Base-by-base conservation (phyloP, 1,139 yeast species). In the Magnusiomyces ingens region DNA sequence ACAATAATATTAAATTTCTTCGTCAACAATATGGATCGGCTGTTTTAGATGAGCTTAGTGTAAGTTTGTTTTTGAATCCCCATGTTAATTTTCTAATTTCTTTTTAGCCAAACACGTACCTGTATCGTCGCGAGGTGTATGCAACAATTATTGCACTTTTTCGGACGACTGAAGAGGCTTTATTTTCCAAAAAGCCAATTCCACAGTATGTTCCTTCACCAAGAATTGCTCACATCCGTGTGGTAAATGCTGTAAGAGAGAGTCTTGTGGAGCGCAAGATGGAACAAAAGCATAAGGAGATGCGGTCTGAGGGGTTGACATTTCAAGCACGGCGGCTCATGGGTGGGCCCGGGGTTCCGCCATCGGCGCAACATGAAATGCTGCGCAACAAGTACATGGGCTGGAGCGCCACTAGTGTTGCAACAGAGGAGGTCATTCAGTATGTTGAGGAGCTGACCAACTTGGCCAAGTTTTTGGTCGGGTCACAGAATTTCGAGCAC, bases 371-470 rank as follows among this genome's bases (percentile, higher is more conserved):
- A 21, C 53, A 50, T 36, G 46, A 58, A 40, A 55, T 67, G 19
- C 59, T 73, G n/a, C 70, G 71, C 50, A 74, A 70, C 52, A 71
- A 70, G 54, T 73, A 74, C 57, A 65, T 77, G 62, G 70, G 77
- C 50, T 77, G 81, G 81, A 77, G 76, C 59, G 81, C 81, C 1
- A 66, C 78, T 0, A 73, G 74, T 54, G 72, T 78, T 2, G 78
- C 79, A 0, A 61, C 74, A 2, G 80, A 75, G 54, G 81, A 77
- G 58, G 68, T 77, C 36, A 75, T 77, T 47, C 78, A 74, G 51
- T 77, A 75, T 57, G 67, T 75, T 29, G 81, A 77, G 57, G 80
- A 76, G 57, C 62, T 77, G 10, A 59, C 71, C 3, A 71, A 69
- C 50, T 58, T 77, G 43, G 67, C 74, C 0, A 75, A 73, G 57